Evolutionary conservation across 169 alveolate species (phyloP).

Genomic region (Cryptosporidium baileyi): DNA sequence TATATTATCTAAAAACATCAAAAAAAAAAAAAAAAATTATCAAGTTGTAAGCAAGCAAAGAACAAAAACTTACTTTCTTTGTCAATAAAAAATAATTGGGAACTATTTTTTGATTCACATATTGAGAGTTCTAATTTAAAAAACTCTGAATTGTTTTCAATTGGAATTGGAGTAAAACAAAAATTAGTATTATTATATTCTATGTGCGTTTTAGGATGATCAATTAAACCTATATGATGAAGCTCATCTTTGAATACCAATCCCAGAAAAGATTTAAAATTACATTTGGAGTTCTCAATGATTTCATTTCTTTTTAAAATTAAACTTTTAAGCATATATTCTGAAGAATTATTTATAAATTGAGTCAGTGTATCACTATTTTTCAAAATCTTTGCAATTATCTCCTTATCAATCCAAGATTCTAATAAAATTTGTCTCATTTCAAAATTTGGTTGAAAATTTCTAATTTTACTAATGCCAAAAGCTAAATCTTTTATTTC

Average conservation of each 20-base stretch:
- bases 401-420: constrained; percentile 37
- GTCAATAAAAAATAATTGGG: constrained; percentile 13
- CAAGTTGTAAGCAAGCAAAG: neutral
- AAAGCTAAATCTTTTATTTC: neutral
- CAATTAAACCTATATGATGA: neutral
- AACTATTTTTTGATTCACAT: neutral
- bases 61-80: constrained; percentile 32
- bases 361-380: constrained; percentile 12
- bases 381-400: neutral
- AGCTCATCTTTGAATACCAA: constrained; percentile 6
- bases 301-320: constrained; percentile 1
- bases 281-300: neutral
- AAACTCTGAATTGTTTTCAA: neutral
- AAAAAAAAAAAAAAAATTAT: neutral
- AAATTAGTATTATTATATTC: neutral
- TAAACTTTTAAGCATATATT: neutral
- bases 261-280: neutral
- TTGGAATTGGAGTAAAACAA: constrained; percentile 15
- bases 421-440: constrained; percentile 14
- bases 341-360: constrained; percentile 30
- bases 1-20: constrained; percentile 11
- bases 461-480: constrained; percentile 12
- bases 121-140: constrained; percentile 1
- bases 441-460: constrained; percentile 8
- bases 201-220: neutral